Base-by-base conservation (phyloP, 805 yeast species). In the Peterozyma xylosa region DNA sequence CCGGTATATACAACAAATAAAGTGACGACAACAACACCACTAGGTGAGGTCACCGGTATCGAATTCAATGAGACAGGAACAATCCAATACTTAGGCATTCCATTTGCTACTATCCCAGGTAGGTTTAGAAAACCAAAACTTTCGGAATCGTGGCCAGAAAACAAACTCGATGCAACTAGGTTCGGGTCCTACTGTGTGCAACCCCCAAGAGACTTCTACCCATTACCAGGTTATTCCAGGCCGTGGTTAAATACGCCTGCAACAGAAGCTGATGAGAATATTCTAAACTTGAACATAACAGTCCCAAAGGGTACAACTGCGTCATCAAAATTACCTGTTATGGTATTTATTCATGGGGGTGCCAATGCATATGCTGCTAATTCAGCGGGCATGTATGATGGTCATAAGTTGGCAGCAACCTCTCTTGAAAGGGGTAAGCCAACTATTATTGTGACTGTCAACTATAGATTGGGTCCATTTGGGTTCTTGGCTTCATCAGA, bases 291-390 rank as follows among this genome's bases (percentile, higher is more conserved):
- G 18, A 43, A 44, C 39, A 37, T 46, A n/a, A 37, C 48, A 3
- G 32, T 40, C 4, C 30, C 38, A 21, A n/a, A 33, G 15, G n/a
- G 34, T 5, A 35, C 39, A 17, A 33, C 37, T 5, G 4, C 27
- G 7, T 21, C 27, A 7, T 21, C 27, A 5, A 36, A 42, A 16
- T 38, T 48, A 38, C 55, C 55, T n/a, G 53, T 52, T n/a, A 42
- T 48, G 45, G 44, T 52, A 11, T 50, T 39, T 21, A 45, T 52
- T 11, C 49, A 50, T 35, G 55, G 55, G 27, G 55, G 55, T n/a
- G 50, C 46, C 38, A 45, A 47, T 38, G 38, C 44, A 3, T 45
- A 45, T 42, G 47, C 46, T 5, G 45, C 42, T 3, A 38, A 42
- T 30, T 35, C 41, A 4, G 42, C 45, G 9, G 41, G 40, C 3